phyloP scores from a whole-genome alignment of 148 eudicot genomes.

The Spergularia bocconei region DNA sequence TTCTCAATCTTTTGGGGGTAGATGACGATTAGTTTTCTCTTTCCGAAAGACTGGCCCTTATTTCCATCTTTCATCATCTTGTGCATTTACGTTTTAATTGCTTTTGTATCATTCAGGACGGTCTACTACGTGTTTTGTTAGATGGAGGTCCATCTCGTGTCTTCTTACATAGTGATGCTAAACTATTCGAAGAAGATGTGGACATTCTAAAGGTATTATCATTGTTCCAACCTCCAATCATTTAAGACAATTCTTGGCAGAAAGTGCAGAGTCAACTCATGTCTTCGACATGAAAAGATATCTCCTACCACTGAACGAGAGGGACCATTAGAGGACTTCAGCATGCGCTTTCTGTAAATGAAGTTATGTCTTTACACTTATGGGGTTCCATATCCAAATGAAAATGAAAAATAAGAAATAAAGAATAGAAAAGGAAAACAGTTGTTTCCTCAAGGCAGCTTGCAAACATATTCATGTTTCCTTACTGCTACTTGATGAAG shows the following conservation, averaged over 20 bases:
- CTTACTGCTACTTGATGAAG: conserved; percentile 4
- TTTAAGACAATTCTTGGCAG: neutral
- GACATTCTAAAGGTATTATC: conserved; percentile 80
- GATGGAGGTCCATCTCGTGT: conserved; percentile 97
- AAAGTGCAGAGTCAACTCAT: neutral
- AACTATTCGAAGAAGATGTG: conserved; percentile 83
- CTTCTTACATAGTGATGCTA: conserved; percentile 70
- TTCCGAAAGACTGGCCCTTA: neutral
- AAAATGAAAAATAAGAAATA: neutral
- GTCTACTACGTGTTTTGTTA: conserved; percentile 76
- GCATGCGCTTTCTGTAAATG: too few relatives aligned
- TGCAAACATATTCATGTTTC: neutral
- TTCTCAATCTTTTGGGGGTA: neutral
- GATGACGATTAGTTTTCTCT: neutral
- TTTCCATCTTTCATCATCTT: conserved; percentile 6
- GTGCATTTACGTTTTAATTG: conserved; percentile 1
- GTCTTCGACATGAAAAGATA: too few relatives aligned
- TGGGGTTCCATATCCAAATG: neutral
- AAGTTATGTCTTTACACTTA: neutral
- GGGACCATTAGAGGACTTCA: neutral
- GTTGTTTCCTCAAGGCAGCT: neutral
- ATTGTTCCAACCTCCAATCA: neutral
- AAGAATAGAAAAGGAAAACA: neutral
- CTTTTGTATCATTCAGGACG: conserved; percentile 57
- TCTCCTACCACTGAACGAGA: too few relatives aligned